A percentile compares a stretch with the other conserved stretches of the same genome.
These are phyloP conservation scores for Ogataea hybrid DNA, from an alignment of 1,139 yeast genomes.

Conservation along the genomic window DNA sequence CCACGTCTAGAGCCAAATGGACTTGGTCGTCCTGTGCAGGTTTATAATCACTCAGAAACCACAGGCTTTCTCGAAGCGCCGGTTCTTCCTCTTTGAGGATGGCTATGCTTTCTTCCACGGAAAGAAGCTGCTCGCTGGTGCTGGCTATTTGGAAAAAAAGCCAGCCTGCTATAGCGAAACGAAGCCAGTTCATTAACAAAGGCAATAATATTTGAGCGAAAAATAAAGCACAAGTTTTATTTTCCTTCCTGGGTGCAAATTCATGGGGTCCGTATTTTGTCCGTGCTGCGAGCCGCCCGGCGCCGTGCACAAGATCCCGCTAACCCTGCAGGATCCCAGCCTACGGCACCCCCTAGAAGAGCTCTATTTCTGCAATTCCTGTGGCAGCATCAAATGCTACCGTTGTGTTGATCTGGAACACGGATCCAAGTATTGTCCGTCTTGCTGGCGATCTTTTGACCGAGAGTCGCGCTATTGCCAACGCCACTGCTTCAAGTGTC, in stretches of 20 bases:
- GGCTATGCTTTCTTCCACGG: constrained; percentile 4
- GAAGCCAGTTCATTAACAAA: constrained; percentile 4
- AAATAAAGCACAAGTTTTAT: background rate
- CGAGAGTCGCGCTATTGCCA: constrained; percentile 17
- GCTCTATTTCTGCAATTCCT: constrained; percentile 25
- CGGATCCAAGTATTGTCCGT: constrained; percentile 21
- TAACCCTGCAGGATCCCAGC: constrained; percentile 16
- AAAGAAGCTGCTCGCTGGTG: background rate
- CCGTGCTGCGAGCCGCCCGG: constrained; percentile 18
- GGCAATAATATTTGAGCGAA: background rate
- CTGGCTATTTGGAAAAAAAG: background rate
- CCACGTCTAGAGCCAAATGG: constrained; percentile 16
- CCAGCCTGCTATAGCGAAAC: background rate
- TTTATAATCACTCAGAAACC: constrained; percentile 1
- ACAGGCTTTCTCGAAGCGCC: background rate
- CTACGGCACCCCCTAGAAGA: constrained; percentile 13
- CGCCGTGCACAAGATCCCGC: constrained; percentile 4
- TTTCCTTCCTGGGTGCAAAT: background rate
- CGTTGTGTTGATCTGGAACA: constrained; percentile 21
- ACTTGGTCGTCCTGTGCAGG: constrained; percentile 1
- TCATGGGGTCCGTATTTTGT: constrained; percentile 14
- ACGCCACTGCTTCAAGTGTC: constrained; percentile 31
- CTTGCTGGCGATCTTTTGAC: constrained; percentile 17
- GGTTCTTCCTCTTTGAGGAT: constrained; percentile 4
- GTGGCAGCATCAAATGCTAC: constrained; percentile 25